Evolutionary conservation across 176 grass and related monocot genomes (phyloP), one percentile per base, ranked within the genome.

Genomic region (Hsuehochloa calcarea): DNA sequence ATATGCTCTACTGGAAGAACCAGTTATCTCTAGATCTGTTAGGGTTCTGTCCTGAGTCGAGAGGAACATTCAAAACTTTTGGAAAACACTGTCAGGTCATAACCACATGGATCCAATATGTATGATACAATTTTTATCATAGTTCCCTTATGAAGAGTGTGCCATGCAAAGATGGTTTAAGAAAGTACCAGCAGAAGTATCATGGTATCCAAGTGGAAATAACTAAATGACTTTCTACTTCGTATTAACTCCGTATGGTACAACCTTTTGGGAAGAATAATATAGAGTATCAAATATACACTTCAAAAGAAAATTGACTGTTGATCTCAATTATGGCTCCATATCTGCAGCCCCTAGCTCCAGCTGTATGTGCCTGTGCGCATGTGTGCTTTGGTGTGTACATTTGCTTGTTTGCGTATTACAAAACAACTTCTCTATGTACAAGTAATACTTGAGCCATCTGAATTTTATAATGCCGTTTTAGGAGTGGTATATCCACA

Each of bases 171-270:
- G 58, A 54, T 80, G 45, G 19, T 44, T 78, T 46, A 26, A 70
- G 17, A 40, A 80, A 55, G 8, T 22, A 41, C 22, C 19, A 43
- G 8, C 16, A 71, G 7, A 65, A 20, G 22, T 29, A 11, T 25
- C n/a, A 52, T 25, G 6, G 2, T 34, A 70, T 70, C 25, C 10
- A 47, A 60, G 16, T 64, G 55, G 58, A 39, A 11, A 26, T 15
- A 76, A 31, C 20, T 69, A 85, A 75, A 85, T 25, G 4, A 61
- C 2, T 38, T 77, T 60, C 16, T 61, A 82, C 14, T 72, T 31
- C 19, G n/a, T 79, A 46, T 47, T 50, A 8, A 49, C 16, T 72
- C 25, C 22, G 31, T 77, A 39, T 67, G 8, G 12, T 77, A 35
- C 68, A 68, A 8, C 37, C 22, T 76, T 58, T 39, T 39, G 22